Percentiles rank a stretch among this genome's conserved stretches.
Evolutionary conservation across 345 rosid genomes (phyloP).

Genomic region (Bruguiera sexangula): DNA sequence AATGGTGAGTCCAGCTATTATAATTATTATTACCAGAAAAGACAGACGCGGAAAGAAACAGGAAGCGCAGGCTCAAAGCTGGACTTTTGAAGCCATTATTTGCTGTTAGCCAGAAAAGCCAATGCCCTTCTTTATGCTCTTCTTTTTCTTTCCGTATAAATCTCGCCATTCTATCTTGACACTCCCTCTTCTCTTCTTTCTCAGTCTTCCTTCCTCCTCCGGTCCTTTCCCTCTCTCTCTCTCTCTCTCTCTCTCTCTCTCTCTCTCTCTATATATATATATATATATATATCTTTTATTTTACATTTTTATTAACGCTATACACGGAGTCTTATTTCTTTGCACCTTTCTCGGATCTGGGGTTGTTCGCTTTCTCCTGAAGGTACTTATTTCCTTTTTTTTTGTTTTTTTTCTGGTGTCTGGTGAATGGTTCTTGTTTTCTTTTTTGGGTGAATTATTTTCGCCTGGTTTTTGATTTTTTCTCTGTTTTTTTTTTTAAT

Average conservation of each 20-base stretch:
- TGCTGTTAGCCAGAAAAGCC: too few relatives aligned
- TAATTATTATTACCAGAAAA: too few relatives aligned
- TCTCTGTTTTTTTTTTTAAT: too few relatives aligned
- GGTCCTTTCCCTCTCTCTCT: not conserved
- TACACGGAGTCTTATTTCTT: not conserved
- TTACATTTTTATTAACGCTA: not conserved
- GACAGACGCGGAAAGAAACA: not conserved
- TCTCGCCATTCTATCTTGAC: not conserved
- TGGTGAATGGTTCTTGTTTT: not conserved
- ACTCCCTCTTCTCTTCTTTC: not conserved
- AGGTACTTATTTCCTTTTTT: conserved; percentile 7
- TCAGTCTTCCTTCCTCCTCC: not conserved
- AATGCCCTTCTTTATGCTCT: too few relatives aligned
- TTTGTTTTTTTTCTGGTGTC: not conserved
- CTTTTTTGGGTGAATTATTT: too few relatives aligned
- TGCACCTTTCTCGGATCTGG: conserved; percentile 15
- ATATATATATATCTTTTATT: not conserved
- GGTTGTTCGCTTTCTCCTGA: conserved; percentile 1
- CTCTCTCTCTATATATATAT: not conserved
- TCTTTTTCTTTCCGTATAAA: not conserved
- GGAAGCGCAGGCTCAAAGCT: not conserved
- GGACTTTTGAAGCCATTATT: not conserved
- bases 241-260: not conserved
- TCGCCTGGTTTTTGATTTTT: too few relatives aligned
- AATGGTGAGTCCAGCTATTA: too few relatives aligned